A percentile compares a stretch with the other conserved stretches of the same genome.
These are phyloP conservation scores for Shiraia sp. DNA, from an alignment of 2,329 filamentous ascomycete species.

Conservation along the genomic window DNA sequence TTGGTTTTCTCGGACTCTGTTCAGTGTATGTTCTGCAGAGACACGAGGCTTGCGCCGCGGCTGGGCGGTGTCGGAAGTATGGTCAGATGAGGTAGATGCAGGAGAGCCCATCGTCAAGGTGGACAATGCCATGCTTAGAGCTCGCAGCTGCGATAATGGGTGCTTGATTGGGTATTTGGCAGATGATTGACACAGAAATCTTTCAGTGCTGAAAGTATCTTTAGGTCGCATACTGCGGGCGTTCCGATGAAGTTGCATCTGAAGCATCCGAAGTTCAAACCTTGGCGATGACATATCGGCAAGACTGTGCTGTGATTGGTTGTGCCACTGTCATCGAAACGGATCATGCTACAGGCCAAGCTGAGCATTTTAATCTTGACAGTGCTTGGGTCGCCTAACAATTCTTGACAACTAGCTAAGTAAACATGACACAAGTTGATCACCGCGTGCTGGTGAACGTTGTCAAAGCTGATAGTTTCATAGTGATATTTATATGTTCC, in stretches of 20 bases:
- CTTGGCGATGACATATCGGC: constrained; percentile 37
- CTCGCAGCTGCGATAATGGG: neutral
- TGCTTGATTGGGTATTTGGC: neutral
- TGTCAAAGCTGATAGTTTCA: no score
- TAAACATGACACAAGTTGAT: no score
- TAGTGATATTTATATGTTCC: no score
- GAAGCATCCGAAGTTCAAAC: constrained; percentile 18
- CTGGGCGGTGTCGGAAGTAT: constrained; percentile 10
- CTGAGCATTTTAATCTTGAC: no score
- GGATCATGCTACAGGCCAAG: no score
- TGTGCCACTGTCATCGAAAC: no score
- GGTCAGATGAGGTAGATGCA: constrained; percentile 13
- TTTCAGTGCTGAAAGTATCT: no score
- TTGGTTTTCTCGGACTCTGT: constrained; percentile 57
- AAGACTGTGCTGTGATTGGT: constrained; percentile 41
- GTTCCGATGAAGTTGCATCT: constrained; percentile 2
- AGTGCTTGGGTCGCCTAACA: no score
- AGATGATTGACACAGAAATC: neutral
- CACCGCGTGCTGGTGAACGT: no score
- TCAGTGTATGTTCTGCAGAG: constrained; percentile 42
- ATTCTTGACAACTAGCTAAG: no score
- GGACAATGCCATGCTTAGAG: constrained; percentile 5
- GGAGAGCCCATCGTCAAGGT: constrained; percentile 8
- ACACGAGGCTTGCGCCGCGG: constrained; percentile 24
- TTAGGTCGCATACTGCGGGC: constrained; percentile 1